Evolutionary conservation across 116 monocot species (phyloP).

Genomic region (Papilionanthe hybrid): DNA sequence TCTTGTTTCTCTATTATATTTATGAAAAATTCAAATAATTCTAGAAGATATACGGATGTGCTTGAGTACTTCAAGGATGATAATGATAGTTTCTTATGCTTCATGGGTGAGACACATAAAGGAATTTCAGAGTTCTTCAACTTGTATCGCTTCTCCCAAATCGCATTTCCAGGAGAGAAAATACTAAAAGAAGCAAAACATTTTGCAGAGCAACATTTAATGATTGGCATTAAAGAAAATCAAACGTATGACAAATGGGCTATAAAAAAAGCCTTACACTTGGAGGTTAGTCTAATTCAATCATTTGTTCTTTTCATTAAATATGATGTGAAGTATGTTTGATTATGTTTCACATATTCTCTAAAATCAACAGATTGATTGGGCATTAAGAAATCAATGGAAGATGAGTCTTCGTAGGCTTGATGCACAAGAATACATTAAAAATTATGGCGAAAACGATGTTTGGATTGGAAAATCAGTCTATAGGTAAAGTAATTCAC

Average conservation of each 20-base stretch:
- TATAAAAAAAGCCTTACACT: constrained; percentile 20
- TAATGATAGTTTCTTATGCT: constrained; percentile 22
- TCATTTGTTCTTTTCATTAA: too few relatives aligned
- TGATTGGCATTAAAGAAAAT: constrained; percentile 3
- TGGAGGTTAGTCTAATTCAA: constrained; percentile 6
- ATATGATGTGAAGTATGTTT: neutral
- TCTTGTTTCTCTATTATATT: too few relatives aligned
- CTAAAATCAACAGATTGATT: constrained; percentile 2
- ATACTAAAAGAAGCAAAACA: constrained; percentile 24
- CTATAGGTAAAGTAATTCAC: constrained; percentile 4
- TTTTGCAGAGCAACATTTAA: constrained; percentile 12
- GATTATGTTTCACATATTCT: neutral
- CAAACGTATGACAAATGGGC: constrained; percentile 23
- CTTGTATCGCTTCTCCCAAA: constrained; percentile 27
- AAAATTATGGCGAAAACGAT: constrained; percentile 21
- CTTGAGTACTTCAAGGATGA: constrained; percentile 19
- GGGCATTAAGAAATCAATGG: constrained; percentile 16
- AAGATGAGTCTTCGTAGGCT: constrained; percentile 18
- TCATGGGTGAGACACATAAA: constrained; percentile 19
- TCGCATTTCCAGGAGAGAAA: constrained; percentile 27
- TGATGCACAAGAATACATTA: constrained; percentile 18
- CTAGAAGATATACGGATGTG: constrained; percentile 5
- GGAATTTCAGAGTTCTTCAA: constrained; percentile 28
- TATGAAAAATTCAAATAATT: too few relatives aligned
- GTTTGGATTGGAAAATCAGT: constrained; percentile 27